Evolutionary conservation across 441 rosid genomes (phyloP).

Genomic region (Gossypium gossypioides): DNA sequence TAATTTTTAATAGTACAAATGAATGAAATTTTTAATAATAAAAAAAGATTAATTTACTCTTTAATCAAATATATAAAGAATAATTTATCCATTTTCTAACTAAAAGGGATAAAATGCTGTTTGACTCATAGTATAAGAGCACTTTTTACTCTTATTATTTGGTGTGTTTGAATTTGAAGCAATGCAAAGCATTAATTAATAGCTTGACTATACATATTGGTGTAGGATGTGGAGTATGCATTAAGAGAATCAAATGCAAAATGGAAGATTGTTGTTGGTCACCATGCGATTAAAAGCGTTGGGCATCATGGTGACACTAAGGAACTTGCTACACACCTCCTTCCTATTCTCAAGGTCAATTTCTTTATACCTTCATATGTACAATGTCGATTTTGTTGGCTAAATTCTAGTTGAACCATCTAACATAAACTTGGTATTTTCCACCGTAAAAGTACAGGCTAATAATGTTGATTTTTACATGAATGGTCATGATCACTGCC

Average conservation of each 20-base stretch:
- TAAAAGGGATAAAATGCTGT: too few relatives aligned
- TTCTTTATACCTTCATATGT: neutral
- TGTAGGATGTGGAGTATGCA: conserved; percentile 34
- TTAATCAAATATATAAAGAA: neutral
- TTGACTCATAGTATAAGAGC: too few relatives aligned
- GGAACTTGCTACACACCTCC: conserved; percentile 48
- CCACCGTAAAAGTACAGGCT: conserved; percentile 11
- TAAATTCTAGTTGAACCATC: neutral
- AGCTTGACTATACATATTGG: neutral
- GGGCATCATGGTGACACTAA: conserved; percentile 63
- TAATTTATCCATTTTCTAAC: too few relatives aligned
- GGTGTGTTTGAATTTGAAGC: neutral
- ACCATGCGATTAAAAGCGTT: conserved; percentile 65
- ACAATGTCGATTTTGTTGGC: neutral
- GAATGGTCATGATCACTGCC: conserved; percentile 68
- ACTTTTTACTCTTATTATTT: too few relatives aligned
- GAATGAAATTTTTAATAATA: neutral
- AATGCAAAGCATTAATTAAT: neutral
- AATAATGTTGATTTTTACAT: conserved; percentile 49
- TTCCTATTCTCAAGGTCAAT: conserved; percentile 34
- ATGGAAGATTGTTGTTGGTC: conserved; percentile 79
- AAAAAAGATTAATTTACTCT: neutral
- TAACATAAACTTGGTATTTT: neutral
- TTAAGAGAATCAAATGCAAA: conserved; percentile 45
- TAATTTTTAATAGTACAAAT: too few relatives aligned